A percentile compares a stretch with the other conserved stretches of the same genome.
Conservation (phyloP, 306 rosid species). For the Medicago truncatula region DNA sequence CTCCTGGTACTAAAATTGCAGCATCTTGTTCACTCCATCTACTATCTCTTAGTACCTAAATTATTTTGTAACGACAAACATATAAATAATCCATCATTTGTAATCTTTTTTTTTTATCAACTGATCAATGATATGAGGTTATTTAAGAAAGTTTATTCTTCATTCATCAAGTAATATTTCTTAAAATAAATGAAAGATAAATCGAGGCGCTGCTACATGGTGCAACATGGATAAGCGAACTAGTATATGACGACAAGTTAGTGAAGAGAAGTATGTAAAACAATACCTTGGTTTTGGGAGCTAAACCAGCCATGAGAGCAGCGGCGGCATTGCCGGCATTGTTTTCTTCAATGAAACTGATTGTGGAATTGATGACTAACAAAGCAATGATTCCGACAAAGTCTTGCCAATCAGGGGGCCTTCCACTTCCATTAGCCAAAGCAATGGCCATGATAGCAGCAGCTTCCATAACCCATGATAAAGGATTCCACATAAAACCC, state of each 20-base stretch:
- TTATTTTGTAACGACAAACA: not conserved
- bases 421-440: conserved; percentile 87
- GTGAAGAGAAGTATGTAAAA: no score
- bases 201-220: no score
- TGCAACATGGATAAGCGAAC: not conserved
- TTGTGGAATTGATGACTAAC: not conserved
- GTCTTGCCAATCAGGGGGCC: conserved; percentile 77
- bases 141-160: no score
- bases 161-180: no score
- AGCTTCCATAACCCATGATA: conserved; percentile 99
- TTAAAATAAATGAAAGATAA: no score
- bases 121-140: no score
- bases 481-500: conserved; percentile 99
- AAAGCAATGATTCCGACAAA: not conserved
- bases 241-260: no score
- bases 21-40: conserved; percentile 95
- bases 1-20: conserved; percentile 89
- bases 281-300: not conserved
- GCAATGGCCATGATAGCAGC: conserved; percentile 97
- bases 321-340: not conserved
- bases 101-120: no score
- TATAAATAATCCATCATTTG: no score
- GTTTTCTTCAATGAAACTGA: conserved; percentile 6
- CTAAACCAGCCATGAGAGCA: conserved; percentile 2
- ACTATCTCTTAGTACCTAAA: conserved; percentile 82